Evolutionary conservation across 371 early-diverging fungal genomes (phyloP).

Genomic region (Apophysomyces variabilis): DNA sequence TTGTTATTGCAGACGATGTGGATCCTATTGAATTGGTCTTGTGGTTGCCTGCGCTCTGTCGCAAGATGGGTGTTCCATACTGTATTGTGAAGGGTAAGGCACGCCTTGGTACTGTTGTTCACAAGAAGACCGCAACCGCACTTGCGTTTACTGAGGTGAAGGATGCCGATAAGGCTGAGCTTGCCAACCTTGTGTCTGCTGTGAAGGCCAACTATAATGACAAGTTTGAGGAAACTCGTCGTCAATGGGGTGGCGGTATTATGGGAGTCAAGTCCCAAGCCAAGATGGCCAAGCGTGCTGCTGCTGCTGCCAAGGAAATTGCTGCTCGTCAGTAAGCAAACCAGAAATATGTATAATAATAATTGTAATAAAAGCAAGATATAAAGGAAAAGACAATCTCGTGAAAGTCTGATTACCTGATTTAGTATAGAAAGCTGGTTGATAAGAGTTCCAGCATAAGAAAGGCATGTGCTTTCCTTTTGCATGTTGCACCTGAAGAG

Average conservation of each 20-base stretch:
- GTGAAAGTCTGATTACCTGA: not conserved
- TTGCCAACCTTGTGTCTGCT: slow-evolving; percentile 88
- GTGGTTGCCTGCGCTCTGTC: slow-evolving; percentile 99
- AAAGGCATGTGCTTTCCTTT: slow-evolving; percentile 9
- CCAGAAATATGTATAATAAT: not conserved
- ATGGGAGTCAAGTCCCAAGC: slow-evolving; percentile 93
- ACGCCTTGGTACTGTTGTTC: slow-evolving; percentile 97
- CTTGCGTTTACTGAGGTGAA: slow-evolving; percentile 94
- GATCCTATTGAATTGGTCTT: slow-evolving; percentile 99
- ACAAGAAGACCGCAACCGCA: slow-evolving; percentile 99
- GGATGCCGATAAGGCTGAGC: slow-evolving; percentile 94
- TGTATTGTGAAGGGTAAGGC: slow-evolving; percentile 98
- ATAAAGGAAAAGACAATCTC: not conserved
- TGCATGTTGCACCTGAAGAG: not conserved
- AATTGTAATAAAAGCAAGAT: no score
- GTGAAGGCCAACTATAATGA: slow-evolving; percentile 94
- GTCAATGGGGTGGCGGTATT: slow-evolving; percentile 97
- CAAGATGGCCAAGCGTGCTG: slow-evolving; percentile 79
- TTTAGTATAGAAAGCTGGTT: not conserved
- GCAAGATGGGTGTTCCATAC: slow-evolving; percentile 99
- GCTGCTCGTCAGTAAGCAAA: slow-evolving; percentile 57
- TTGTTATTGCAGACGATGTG: slow-evolving; percentile 99
- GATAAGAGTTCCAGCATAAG: not conserved
- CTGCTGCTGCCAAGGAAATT: slow-evolving; percentile 70
- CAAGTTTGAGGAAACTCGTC: slow-evolving; percentile 91